Evolutionary conservation across 2,329 filamentous ascomycete species (phyloP).

Genomic region (Talaromyces piceae): DNA sequence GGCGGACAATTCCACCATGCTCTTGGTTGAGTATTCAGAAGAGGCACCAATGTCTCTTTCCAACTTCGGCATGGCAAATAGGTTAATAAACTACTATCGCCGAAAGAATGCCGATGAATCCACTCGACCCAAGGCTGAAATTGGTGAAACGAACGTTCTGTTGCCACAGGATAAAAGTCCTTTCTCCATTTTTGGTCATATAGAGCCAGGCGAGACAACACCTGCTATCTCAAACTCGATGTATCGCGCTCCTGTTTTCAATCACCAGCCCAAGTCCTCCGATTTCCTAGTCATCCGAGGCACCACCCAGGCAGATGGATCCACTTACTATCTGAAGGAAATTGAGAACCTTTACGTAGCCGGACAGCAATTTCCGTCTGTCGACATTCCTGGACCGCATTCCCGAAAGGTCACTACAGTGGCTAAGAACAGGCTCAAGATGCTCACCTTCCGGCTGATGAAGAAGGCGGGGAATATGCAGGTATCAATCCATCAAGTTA

Average conservation of each 20-base stretch:
- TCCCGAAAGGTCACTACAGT: slow-evolving; percentile 93
- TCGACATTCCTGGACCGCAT: slow-evolving; percentile 88
- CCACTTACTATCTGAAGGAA: slow-evolving; percentile 74
- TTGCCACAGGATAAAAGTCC: slow-evolving; percentile 92
- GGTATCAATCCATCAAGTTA: slow-evolving; percentile 74
- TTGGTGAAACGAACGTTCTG: slow-evolving; percentile 82
- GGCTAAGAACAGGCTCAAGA: slow-evolving; percentile 93
- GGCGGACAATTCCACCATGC: slow-evolving; percentile 77
- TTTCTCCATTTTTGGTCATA: slow-evolving; percentile 89
- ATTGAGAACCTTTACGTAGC: slow-evolving; percentile 88
- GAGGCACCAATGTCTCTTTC: slow-evolving; percentile 86
- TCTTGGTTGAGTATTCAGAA: slow-evolving; percentile 93
- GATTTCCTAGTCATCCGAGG: slow-evolving; percentile 85
- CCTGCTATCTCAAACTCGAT: slow-evolving; percentile 91
- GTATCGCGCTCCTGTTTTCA: slow-evolving; percentile 90
- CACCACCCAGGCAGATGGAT: slow-evolving; percentile 69
- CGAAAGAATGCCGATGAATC: slow-evolving; percentile 73
- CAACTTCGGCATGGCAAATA: slow-evolving; percentile 95
- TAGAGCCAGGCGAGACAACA: slow-evolving; percentile 83
- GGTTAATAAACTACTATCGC: slow-evolving; percentile 93
- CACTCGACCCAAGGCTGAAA: slow-evolving; percentile 66
- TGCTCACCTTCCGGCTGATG: slow-evolving; percentile 87
- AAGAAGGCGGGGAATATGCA: slow-evolving; percentile 63
- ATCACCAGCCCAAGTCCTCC: slow-evolving; percentile 65
- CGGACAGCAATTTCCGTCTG: slow-evolving; percentile 84